Evolutionary conservation across 2,329 filamentous ascomycete genomes (phyloP).

Genomic region (Dendryphion nanum): DNA sequence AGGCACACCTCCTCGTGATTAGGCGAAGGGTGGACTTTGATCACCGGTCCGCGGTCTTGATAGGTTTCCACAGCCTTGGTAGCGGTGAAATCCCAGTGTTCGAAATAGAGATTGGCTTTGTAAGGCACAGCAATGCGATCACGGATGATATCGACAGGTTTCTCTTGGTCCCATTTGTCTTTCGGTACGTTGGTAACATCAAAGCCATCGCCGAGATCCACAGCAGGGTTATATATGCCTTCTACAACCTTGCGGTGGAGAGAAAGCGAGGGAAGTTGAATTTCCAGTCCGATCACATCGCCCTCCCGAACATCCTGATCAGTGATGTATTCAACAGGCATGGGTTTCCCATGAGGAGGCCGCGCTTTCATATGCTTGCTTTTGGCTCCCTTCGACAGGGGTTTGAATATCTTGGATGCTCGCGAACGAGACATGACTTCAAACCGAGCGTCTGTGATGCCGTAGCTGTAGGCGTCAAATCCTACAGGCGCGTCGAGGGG

Average conservation of each 20-base stretch:
- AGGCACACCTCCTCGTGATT: constrained; percentile 73
- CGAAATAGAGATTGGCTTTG: constrained; percentile 91
- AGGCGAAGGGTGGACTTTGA: constrained; percentile 70
- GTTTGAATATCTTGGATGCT: constrained; percentile 75
- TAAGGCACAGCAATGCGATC: constrained; percentile 94
- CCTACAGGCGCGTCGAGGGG: constrained; percentile 80
- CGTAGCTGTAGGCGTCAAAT: constrained; percentile 91
- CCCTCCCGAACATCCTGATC: constrained; percentile 80
- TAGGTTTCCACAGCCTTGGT: constrained; percentile 80
- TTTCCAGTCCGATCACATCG: constrained; percentile 91
- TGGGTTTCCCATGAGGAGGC: constrained; percentile 32
- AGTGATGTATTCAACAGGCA: constrained; percentile 50
- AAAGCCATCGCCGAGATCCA: constrained; percentile 63
- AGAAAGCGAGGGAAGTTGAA: constrained; percentile 79
- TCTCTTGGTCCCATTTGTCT: constrained; percentile 40
- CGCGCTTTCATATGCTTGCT: constrained; percentile 41
- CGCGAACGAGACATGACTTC: constrained; percentile 93
- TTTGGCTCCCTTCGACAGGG: constrained; percentile 37
- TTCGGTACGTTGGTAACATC: constrained; percentile 43
- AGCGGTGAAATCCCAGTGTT: constrained; percentile 84
- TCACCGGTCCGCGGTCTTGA: constrained; percentile 47
- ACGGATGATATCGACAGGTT: constrained; percentile 80
- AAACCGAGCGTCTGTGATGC: constrained; percentile 82
- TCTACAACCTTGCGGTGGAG: constrained; percentile 86
- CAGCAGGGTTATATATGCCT: constrained; percentile 82